Percentiles rank a stretch among this genome's conserved stretches.
phyloP scores from a whole-genome alignment of 768 basidiomycete species.

The Suillus subalutaceus region DNA sequence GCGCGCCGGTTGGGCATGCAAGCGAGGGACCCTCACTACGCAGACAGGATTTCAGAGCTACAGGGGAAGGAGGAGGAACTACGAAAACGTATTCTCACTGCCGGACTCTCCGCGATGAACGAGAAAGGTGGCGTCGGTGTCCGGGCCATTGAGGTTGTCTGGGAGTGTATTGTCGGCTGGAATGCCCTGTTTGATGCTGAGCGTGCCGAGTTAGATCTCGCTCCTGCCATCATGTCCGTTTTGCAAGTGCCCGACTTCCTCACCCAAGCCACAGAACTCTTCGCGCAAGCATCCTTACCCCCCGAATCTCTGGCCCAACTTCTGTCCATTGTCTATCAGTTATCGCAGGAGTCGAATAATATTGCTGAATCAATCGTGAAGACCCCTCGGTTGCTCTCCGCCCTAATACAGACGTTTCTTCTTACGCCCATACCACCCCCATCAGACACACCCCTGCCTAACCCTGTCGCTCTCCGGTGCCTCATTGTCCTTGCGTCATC shows the following conservation, averaged over 20 bases:
- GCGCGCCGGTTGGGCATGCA: slow-evolving; percentile 37
- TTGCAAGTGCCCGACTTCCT: slow-evolving; percentile 48
- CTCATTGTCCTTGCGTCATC: slow-evolving; percentile 60
- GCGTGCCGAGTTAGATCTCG: slow-evolving; percentile 46
- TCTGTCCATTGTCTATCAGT: slow-evolving; percentile 58
- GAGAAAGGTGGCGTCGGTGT: slow-evolving; percentile 70
- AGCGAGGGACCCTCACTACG: not conserved
- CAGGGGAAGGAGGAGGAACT: slow-evolving; percentile 43
- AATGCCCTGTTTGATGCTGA: slow-evolving; percentile 36
- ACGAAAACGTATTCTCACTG: slow-evolving; percentile 64
- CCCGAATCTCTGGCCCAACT: slow-evolving; percentile 56
- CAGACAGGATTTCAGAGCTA: slow-evolving; percentile 17
- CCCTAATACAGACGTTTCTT: slow-evolving; percentile 58
- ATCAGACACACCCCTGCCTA: slow-evolving; percentile 36
- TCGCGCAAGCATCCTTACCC: slow-evolving; percentile 45
- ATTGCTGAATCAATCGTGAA: slow-evolving; percentile 54
- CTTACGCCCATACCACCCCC: slow-evolving; percentile 51
- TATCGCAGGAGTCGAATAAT: slow-evolving; percentile 60
- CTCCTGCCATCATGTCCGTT: slow-evolving; percentile 20
- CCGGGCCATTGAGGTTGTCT: slow-evolving; percentile 70
- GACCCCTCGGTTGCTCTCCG: slow-evolving; percentile 54
- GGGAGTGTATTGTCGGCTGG: slow-evolving; percentile 77
- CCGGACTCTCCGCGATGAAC: slow-evolving; percentile 65
- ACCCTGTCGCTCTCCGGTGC: slow-evolving; percentile 55
- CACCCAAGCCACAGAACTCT: slow-evolving; percentile 48